Evolutionary conservation across 345 rosid species (phyloP), one percentile per base, ranked within the genome.

Genomic region (Durio zibethinus): DNA sequence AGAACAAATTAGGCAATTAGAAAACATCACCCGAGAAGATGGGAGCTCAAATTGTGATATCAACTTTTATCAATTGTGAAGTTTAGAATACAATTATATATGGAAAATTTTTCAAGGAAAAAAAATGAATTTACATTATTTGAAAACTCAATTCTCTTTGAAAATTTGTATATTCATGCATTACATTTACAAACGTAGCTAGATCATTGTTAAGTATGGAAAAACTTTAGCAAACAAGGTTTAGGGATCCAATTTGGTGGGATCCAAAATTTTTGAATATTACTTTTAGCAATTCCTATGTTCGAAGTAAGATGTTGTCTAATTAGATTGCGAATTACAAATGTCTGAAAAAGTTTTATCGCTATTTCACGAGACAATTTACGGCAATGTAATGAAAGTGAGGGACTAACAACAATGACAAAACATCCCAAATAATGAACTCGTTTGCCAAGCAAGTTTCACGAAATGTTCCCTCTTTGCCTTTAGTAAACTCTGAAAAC

Each of bases 41-140:
- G 27, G 83, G 74, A 84, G 53, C 82, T 60, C 65, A 73, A 65
- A 67, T 45, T 45, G 69, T 75, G 77, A 61, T 42, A n/a, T 69
- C 60, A 57, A 42, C 16, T 40, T 23, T 35, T 63, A 14, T 52
- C 16, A 10, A 21, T 67, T 67, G 15, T 38, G 3, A 23, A 40
- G 25, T 20, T 66, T n/a, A 66, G 45, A 33, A 33, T 33, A 7
- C 45, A 63, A 63, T 31, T 35, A 29, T 7, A 31, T 12, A 12
- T 4, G 8, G 1, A 31, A 62, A 31, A 2, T 29, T 9, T 21
- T 21, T 8, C 0, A 33, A 21, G 10, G 11, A 20, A n/a, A 1
- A 38, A 35, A 66, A 66, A 4, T 65, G 9, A 65, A n/a, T n/a
- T 11, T 14, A 16, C 21, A 64, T 53, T 7, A n/a, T 16, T 29